Base-by-base conservation (phyloP, 2,329 filamentous ascomycete species). In the Hypoxylon sp. region DNA sequence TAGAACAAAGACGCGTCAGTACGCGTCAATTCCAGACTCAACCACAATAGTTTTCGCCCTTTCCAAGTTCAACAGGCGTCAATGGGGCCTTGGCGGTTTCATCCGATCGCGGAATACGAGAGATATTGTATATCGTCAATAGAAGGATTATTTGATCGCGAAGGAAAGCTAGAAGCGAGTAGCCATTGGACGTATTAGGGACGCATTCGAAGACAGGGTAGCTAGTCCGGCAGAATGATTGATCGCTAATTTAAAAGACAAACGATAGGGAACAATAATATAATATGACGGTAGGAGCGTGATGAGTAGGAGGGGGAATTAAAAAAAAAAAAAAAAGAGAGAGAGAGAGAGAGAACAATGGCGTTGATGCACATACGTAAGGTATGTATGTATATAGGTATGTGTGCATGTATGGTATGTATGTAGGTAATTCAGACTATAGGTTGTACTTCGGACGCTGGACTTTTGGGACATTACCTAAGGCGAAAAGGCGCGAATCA, bases 1-100 rank as follows among this genome's bases (percentile, higher is more conserved):
- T 51, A 57, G 47, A 52, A 65, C 63, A 65, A 71, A 71, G 67
- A 71, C 69, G 69, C 69, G 69, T 71, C 60, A 26, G 22, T 56
- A 67, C 66, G 66, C 63, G 67, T 64, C 31, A 53, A 48, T 52
- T 52, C 29, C 37, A 31, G 50, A 11, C 13, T 44, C 13, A 13
- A 29, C 10, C 17, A 22, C 10, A 26, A 31, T 29, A 19, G 17
- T 13, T 46, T 10, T 33, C 46, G 29, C 33, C 47, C 33, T 26
- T 31, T 29, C 13, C 5, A 19, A 26, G 31, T 33, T 13, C 17
- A 5, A 35, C 19, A 6, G 26, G n/a, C 9, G 39, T 14, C 54
- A 52, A 56, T 55, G 33, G 33, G 44, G 29, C 3, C 24, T 55
- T 3, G 37, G 22, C 39, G 42, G 48, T 35, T 42, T 11, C 11